These are phyloP conservation scores for Sclerotinia glacialis DNA, from an alignment of 2,329 filamentous ascomycete species.

Conservation along the genomic window DNA sequence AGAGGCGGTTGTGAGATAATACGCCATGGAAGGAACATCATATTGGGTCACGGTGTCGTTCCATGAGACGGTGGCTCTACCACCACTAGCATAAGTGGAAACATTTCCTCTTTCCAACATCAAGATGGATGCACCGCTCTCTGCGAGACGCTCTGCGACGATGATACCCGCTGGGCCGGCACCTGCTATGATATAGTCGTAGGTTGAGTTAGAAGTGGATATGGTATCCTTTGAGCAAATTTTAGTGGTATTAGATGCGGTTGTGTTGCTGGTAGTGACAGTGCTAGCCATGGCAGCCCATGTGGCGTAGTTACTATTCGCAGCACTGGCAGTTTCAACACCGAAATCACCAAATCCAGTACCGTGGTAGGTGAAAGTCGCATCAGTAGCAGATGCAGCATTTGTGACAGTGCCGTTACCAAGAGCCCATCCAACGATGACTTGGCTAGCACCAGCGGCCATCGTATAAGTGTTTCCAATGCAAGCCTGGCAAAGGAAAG, in stretches of 20 bases:
- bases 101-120: slow-evolving; percentile 22
- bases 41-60: slow-evolving; percentile 20
- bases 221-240: slow-evolving; percentile 10
- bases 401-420: slow-evolving; percentile 20
- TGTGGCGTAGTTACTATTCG: slow-evolving; percentile 11
- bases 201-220: slow-evolving; percentile 11
- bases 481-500: slow-evolving; percentile 51
- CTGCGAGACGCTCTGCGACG: slow-evolving; percentile 20
- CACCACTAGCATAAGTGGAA: slow-evolving; percentile 20
- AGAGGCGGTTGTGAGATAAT: slow-evolving; percentile 16
- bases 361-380: slow-evolving; percentile 21
- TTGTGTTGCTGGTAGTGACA: slow-evolving; percentile 2
- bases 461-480: slow-evolving; percentile 31
- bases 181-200: slow-evolving; percentile 20
- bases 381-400: slow-evolving; percentile 10
- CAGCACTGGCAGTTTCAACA: slow-evolving; percentile 1
- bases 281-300: slow-evolving; percentile 19
- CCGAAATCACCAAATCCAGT: slow-evolving; percentile 15
- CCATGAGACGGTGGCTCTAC: slow-evolving; percentile 18
- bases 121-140: slow-evolving; percentile 21
- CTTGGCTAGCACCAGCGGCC: neutral
- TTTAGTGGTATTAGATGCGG: neutral
- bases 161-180: slow-evolving; percentile 21
- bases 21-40: slow-evolving; percentile 20
- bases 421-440: slow-evolving; percentile 19